Conservation (phyloP, 306 rosid species). For the Arachis hypogaea region DNA sequence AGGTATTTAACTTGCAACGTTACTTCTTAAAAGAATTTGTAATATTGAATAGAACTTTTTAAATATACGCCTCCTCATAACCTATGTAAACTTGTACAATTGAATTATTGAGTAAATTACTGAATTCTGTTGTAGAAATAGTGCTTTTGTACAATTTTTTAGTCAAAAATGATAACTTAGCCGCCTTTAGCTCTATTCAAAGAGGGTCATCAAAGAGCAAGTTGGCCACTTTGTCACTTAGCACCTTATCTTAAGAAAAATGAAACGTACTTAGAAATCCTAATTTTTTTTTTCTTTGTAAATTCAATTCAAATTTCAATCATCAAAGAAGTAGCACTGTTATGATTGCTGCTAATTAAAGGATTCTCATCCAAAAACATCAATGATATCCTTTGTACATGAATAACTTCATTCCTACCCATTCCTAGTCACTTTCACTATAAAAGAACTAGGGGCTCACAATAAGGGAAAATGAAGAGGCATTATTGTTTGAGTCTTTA, state of each 20-base stretch:
- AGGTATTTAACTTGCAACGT: too few relatives aligned
- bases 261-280: not conserved
- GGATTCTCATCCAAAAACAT: not conserved
- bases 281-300: not conserved
- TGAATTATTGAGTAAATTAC: too few relatives aligned
- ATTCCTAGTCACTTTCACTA: not conserved
- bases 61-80: too few relatives aligned
- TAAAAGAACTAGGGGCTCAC: not conserved
- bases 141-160: too few relatives aligned
- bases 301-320: constrained; percentile 7
- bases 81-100: too few relatives aligned
- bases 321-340: not conserved
- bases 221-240: constrained; percentile 16
- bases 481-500: not conserved
- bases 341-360: too few relatives aligned
- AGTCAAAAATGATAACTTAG: not conserved
- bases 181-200: not conserved
- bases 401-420: not conserved
- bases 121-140: too few relatives aligned
- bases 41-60: too few relatives aligned
- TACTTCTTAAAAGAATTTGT: too few relatives aligned
- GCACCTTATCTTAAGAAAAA: not conserved
- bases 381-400: not conserved
- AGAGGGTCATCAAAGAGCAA: not conserved
- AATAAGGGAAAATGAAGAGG: not conserved